These are phyloP conservation scores for Mortierella sp. DNA, from an alignment of 371 early-diverging fungal genomes.

Conservation along the genomic window DNA sequence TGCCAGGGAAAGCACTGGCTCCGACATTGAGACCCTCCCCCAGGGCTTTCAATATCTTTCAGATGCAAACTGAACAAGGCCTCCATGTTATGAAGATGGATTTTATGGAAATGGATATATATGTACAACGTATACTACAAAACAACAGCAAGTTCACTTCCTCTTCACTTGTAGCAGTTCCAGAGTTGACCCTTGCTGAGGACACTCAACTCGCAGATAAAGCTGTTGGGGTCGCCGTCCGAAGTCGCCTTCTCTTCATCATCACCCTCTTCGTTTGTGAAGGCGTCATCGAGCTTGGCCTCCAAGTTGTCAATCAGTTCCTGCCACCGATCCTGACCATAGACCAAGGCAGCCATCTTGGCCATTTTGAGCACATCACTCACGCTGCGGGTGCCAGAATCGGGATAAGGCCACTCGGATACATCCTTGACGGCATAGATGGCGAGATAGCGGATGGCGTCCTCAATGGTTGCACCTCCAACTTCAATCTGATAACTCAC, in stretches of 20 bases:
- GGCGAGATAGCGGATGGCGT: slow-evolving; percentile 59
- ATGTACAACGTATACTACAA: too few species aligned
- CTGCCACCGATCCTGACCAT: slow-evolving; percentile 50
- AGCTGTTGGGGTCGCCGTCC: slow-evolving; percentile 30
- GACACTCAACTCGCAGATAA: slow-evolving; percentile 38
- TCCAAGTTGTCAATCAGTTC: slow-evolving; percentile 30
- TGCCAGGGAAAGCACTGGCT: too few species aligned
- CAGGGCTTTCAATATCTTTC: too few species aligned
- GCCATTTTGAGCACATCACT: slow-evolving; percentile 52
- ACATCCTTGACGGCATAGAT: slow-evolving; percentile 58
- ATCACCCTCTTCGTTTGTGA: not conserved
- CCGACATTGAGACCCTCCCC: too few species aligned
- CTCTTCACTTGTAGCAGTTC: slow-evolving; percentile 50
- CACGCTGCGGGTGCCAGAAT: slow-evolving; percentile 34
- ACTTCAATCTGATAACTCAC: slow-evolving; percentile 7
- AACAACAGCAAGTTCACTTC: too few species aligned
- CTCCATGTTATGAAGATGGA: too few species aligned
- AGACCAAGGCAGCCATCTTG: slow-evolving; percentile 57
- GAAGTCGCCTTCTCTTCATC: slow-evolving; percentile 1
- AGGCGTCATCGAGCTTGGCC: slow-evolving; percentile 28
- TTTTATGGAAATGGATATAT: too few species aligned
- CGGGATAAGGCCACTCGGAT: slow-evolving; percentile 57
- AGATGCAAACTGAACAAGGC: too few species aligned
- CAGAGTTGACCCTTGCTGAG: slow-evolving; percentile 35
- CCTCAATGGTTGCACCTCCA: slow-evolving; percentile 54